Conservation (phyloP, 2,329 filamentous ascomycete species). For the Xylaria sp. region DNA sequence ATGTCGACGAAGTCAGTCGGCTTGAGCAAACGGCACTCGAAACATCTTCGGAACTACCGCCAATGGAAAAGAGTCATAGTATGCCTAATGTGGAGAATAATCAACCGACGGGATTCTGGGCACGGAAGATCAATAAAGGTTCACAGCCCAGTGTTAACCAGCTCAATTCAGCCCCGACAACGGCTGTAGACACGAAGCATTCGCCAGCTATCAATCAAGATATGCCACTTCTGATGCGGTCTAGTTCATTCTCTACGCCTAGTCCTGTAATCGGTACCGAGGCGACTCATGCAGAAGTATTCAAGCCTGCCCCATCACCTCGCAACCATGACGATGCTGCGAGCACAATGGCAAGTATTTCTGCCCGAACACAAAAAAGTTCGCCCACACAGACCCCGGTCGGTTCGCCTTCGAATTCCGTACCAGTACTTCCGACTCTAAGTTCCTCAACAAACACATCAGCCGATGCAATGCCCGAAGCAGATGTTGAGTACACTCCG, state of each 20-base stretch:
- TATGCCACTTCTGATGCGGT: conserved; percentile 62
- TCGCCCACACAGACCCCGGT: conserved; percentile 36
- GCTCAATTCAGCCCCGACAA: conserved; percentile 51
- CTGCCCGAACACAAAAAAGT: conserved; percentile 53
- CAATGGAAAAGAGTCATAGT: conserved; percentile 62
- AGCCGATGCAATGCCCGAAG: conserved; percentile 32
- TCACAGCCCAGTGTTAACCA: conserved; percentile 39
- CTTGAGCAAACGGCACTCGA: conserved; percentile 49
- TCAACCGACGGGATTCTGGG: conserved; percentile 53
- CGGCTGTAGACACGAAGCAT: conserved; percentile 54
- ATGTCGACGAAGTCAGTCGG: conserved; percentile 54
- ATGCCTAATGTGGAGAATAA: conserved; percentile 51
- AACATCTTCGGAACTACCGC: conserved; percentile 47
- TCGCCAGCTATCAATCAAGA: conserved; percentile 46
- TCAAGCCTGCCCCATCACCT: conserved; percentile 60
- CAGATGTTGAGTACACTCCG: conserved; percentile 31
- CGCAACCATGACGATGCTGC: conserved; percentile 65
- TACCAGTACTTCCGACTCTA: conserved; percentile 23
- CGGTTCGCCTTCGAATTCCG: conserved; percentile 36
- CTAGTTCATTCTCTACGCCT: conserved; percentile 67
- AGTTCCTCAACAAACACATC: conserved; percentile 35
- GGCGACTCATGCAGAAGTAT: conserved; percentile 68
- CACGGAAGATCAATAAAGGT: conserved; percentile 53
- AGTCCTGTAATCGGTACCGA: conserved; percentile 72
- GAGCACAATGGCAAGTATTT: conserved; percentile 62